Evolutionary conservation across 306 rosid species (phyloP).

Genomic region (Astragalus membranaceus): DNA sequence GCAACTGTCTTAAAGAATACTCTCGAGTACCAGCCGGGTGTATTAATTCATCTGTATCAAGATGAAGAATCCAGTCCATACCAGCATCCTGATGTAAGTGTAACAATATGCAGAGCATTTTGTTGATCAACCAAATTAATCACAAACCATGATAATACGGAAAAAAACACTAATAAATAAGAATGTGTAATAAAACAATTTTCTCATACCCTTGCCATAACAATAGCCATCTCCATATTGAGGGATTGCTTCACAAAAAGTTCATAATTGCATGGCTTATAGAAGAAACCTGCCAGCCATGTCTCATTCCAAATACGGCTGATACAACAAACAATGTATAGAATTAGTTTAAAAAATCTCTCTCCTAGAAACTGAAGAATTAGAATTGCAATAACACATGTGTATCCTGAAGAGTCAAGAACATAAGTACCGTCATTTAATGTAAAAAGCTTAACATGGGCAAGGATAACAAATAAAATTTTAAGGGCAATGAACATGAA

Average conservation of each 20-base stretch:
- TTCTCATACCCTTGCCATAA: conserved; percentile 93
- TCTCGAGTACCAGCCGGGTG: conserved; percentile 93
- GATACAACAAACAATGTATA: conserved; percentile 30
- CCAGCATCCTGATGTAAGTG: conserved; percentile 85
- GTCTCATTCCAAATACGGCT: conserved; percentile 99
- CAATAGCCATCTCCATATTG: conserved; percentile 98
- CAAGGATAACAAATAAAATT: neutral
- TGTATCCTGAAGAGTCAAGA: conserved; percentile 3
- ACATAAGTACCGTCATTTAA: neutral
- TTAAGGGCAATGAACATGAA: neutral
- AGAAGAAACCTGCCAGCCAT: conserved; percentile 96
- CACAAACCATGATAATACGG: neutral
- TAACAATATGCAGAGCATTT: conserved; percentile 22
- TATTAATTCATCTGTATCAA: conserved; percentile 88
- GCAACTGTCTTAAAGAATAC: conserved; percentile 86
- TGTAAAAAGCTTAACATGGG: neutral
- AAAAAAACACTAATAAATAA: neutral
- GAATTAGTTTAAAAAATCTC: conserved; percentile 7
- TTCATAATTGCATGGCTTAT: conserved; percentile 97
- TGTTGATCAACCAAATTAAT: neutral
- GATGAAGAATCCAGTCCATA: conserved; percentile 95
- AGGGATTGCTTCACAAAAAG: conserved; percentile 99
- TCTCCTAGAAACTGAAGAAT: neutral
- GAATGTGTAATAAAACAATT: conserved; percentile 1
- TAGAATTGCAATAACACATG: neutral